Conservation (phyloP, 1,139 yeast species). For the Hyphopichia wangnamkhiaoensis region DNA sequence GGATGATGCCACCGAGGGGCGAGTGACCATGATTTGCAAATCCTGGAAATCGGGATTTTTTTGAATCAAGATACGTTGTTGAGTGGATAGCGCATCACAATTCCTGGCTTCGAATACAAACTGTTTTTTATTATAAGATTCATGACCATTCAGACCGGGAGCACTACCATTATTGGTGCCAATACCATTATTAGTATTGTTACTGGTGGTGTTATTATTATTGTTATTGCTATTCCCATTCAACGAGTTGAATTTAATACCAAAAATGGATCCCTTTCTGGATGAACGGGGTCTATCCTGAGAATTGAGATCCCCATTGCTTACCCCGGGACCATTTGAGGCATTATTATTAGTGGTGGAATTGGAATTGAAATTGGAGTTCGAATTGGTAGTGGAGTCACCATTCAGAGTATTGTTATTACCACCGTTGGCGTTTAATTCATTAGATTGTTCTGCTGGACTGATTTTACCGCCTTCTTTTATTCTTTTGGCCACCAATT, state of each 20-base stretch:
- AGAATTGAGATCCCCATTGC: background rate
- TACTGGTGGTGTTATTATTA: background rate
- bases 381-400: background rate
- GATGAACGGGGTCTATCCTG: slow-evolving; percentile 31
- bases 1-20: slow-evolving; percentile 25
- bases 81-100: slow-evolving; percentile 37
- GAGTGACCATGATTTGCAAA: slow-evolving; percentile 38
- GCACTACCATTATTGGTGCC: background rate
- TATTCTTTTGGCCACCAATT: slow-evolving; percentile 36
- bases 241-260: slow-evolving; percentile 36
- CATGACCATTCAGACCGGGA: background rate
- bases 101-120: slow-evolving; percentile 28
- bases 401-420: background rate
- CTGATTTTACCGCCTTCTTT: slow-evolving; percentile 34
- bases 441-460: slow-evolving; percentile 1
- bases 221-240: slow-evolving; percentile 9
- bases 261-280: slow-evolving; percentile 43
- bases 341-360: slow-evolving; percentile 3
- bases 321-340: slow-evolving; percentile 7
- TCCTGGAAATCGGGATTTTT: slow-evolving; percentile 35
- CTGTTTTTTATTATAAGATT: background rate
- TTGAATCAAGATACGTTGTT: slow-evolving; percentile 34
- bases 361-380: slow-evolving; percentile 1
- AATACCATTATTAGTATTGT: background rate
- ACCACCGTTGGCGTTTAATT: too few species aligned